These are phyloP conservation scores for Chrysoporthe deuterocubensis DNA, from an alignment of 2,329 filamentous ascomycete species.

Conservation along the genomic window DNA sequence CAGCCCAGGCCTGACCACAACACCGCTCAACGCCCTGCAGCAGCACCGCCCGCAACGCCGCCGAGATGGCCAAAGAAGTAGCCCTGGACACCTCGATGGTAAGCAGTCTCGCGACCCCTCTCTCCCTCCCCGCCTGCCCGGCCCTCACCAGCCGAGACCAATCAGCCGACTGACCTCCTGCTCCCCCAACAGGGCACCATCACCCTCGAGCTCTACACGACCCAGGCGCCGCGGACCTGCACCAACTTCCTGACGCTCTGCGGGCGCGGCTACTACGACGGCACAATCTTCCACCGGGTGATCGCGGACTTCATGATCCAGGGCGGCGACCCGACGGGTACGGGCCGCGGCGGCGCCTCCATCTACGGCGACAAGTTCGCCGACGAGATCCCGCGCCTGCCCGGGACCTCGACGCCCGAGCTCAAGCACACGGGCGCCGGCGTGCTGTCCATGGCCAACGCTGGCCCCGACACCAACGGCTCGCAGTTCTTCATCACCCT, in stretches of 20 bases:
- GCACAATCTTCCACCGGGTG: constrained; percentile 86
- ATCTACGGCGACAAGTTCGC: constrained; percentile 95
- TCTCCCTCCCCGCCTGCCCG: constrained; percentile 5
- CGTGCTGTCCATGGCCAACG: constrained; percentile 95
- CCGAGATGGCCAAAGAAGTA: constrained; percentile 75
- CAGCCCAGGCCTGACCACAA: too few species aligned
- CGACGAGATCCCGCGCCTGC: constrained; percentile 74
- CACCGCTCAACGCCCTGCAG: not conserved
- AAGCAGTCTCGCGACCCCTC: constrained; percentile 32
- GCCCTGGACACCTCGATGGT: constrained; percentile 87
- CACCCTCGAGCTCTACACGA: constrained; percentile 84
- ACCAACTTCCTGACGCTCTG: constrained; percentile 84
- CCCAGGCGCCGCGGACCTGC: constrained; percentile 88
- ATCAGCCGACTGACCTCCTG: constrained; percentile 15
- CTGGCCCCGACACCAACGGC: constrained; percentile 89
- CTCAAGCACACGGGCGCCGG: constrained; percentile 93
- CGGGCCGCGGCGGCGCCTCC: constrained; percentile 82
- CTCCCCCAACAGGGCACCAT: constrained; percentile 70
- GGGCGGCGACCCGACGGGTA: constrained; percentile 91
- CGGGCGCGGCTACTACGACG: constrained; percentile 84
- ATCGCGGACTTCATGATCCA: constrained; percentile 98
- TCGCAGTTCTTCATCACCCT: constrained; percentile 96
- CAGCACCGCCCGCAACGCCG: not conserved
- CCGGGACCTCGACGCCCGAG: constrained; percentile 39
- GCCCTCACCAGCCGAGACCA: not conserved